Percentiles rank a stretch among this genome's conserved stretches.
phyloP scores from a whole-genome alignment of 495 filamentous ascomycete genomes.

The Penicillium angulare region DNA sequence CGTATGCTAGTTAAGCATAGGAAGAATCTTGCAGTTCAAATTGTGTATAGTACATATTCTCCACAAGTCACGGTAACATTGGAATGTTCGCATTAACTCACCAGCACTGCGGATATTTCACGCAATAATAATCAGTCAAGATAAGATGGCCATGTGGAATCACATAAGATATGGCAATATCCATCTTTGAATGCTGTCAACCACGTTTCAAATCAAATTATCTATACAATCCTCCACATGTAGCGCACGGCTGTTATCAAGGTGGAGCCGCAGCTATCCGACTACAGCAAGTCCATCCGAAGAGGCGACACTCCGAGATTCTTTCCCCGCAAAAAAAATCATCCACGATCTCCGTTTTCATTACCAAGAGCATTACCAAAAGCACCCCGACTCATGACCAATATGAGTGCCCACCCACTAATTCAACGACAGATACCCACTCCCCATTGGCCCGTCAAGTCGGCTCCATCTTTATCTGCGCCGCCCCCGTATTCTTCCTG shows the following conservation, averaged over 20 bases:
- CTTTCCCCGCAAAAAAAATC: constrained; percentile 22
- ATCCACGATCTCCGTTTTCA: constrained; percentile 11
- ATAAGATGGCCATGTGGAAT: no score
- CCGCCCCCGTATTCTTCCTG: constrained; percentile 18
- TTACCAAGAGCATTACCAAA: constrained; percentile 22
- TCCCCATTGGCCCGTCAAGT: constrained; percentile 13
- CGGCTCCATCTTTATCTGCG: constrained; percentile 27
- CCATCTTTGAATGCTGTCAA: background rate
- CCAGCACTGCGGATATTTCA: no score
- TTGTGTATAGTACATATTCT: no score
- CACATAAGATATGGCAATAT: no score
- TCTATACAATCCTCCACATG: no score
- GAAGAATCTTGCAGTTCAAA: no score
- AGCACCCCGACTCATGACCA: constrained; percentile 19
- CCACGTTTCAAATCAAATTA: constrained; percentile 1
- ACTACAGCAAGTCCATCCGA: constrained; percentile 30
- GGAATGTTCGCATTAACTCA: no score
- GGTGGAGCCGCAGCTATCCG: constrained; percentile 11
- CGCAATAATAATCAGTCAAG: no score
- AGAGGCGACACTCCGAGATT: constrained; percentile 5
- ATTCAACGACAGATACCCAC: background rate
- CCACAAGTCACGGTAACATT: no score
- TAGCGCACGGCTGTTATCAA: no score
- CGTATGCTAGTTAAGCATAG: no score
- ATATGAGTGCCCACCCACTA: constrained; percentile 9